Conservation (phyloP, 179 eudicot genomes). For the Silene noctiflora region DNA sequence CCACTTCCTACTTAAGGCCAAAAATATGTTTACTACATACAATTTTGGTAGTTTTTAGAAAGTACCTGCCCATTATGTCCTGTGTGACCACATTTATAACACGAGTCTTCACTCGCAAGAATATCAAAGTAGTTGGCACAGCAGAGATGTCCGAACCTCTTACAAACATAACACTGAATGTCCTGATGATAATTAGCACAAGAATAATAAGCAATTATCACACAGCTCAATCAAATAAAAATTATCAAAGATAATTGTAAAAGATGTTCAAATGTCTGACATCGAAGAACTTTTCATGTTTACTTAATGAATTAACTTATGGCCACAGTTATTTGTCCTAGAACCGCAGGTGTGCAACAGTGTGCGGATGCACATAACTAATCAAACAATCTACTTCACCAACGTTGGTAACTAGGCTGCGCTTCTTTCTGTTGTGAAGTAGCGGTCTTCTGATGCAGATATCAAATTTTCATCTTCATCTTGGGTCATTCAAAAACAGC, state of each 20-base stretch:
- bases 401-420: not conserved
- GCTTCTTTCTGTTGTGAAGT: too few relatives aligned
- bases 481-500: too few relatives aligned
- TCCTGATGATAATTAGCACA: slow-evolving; percentile 49
- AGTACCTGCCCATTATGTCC: slow-evolving; percentile 86
- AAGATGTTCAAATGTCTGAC: not conserved
- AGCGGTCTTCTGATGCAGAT: too few relatives aligned
- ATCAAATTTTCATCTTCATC: too few relatives aligned
- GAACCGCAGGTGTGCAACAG: not conserved
- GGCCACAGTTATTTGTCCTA: not conserved
- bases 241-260: not conserved
- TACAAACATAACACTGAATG: slow-evolving; percentile 83
- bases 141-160: slow-evolving; percentile 82
- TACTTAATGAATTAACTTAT: not conserved
- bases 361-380: not conserved
- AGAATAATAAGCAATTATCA: not conserved
- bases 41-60: not conserved
- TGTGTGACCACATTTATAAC: slow-evolving; percentile 85
- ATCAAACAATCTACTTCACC: not conserved
- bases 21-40: not conserved
- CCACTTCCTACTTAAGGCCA: slow-evolving; percentile 1
- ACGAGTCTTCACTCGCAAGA: slow-evolving; percentile 51
- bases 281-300: not conserved
- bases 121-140: slow-evolving; percentile 57
- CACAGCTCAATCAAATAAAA: not conserved